Evolutionary conservation across 1,139 yeast genomes (phyloP).

Genomic region (Geotrichum reessii): DNA sequence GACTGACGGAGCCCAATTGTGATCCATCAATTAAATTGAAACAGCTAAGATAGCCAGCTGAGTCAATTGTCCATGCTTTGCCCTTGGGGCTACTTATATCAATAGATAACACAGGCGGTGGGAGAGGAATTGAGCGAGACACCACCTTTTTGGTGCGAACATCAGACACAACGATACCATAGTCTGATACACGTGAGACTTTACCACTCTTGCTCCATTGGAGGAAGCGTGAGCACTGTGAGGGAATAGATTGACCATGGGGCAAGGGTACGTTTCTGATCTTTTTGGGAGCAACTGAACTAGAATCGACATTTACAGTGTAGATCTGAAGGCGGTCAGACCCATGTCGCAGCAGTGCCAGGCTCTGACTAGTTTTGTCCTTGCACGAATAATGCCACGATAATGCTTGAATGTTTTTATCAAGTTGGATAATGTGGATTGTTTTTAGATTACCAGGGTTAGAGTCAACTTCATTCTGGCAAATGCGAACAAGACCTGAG

Average conservation of each 20-base stretch:
- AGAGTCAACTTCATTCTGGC: conserved; percentile 6
- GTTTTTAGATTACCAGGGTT: neutral
- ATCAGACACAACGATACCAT: conserved; percentile 16
- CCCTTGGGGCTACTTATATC: conserved; percentile 15
- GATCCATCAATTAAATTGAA: conserved; percentile 14
- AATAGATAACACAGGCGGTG: conserved; percentile 12
- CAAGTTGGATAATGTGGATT: conserved; percentile 8
- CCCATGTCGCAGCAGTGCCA: conserved; percentile 16
- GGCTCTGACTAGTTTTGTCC: conserved; percentile 13
- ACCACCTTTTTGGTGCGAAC: conserved; percentile 18
- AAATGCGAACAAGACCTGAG: conserved; percentile 15
- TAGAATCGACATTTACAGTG: conserved; percentile 13
- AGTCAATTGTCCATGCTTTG: conserved; percentile 12
- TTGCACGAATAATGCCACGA: conserved; percentile 20
- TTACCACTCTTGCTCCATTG: conserved; percentile 21
- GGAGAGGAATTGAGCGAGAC: conserved; percentile 7
- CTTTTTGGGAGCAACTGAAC: conserved; percentile 12
- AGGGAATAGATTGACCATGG: conserved; percentile 10
- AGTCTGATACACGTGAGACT: conserved; percentile 14
- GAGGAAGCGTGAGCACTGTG: conserved; percentile 11
- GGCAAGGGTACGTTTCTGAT: conserved; percentile 18
- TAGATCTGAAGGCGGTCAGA: conserved; percentile 15
- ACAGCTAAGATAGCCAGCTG: conserved; percentile 2
- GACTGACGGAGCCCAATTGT: neutral
- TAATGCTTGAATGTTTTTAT: conserved; percentile 12